A percentile compares a stretch with the other conserved stretches of the same genome.
Conservation (phyloP, 495 filamentous ascomycete species). For the Penicillium subrubescens region DNA sequence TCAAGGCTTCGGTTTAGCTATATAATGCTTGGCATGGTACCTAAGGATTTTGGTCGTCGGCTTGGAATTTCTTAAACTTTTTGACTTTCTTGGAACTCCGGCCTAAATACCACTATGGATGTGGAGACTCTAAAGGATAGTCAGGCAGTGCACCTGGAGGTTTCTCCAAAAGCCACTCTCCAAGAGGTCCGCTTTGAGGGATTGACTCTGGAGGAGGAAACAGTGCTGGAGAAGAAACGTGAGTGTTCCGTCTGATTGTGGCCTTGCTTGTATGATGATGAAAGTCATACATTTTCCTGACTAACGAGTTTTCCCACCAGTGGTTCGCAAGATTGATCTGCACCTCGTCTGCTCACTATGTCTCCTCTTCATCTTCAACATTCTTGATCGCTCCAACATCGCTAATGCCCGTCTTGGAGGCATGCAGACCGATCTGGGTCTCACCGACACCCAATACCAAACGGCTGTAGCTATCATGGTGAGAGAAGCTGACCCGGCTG, state of each 20-base stretch:
- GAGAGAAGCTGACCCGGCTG: background rate
- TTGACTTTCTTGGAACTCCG: background rate
- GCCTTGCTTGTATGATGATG: background rate
- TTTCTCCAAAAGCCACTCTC: background rate
- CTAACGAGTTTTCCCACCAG: background rate
- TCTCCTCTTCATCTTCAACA: slow-evolving; percentile 39
- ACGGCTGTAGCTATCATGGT: background rate
- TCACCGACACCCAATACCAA: background rate
- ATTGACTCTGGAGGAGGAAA: background rate
- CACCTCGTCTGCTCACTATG: slow-evolving; percentile 22
- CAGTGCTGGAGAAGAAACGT: background rate
- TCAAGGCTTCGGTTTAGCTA: no score
- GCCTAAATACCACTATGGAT: background rate
- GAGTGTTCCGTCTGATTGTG: background rate
- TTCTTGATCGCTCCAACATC: slow-evolving; percentile 33
- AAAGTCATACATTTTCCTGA: background rate
- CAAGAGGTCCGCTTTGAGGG: background rate
- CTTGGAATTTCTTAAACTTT: background rate
- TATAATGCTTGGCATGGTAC: background rate
- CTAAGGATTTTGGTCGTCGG: background rate
- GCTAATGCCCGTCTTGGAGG: slow-evolving; percentile 33
- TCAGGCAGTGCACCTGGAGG: background rate
- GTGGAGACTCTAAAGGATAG: background rate
- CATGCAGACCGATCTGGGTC: slow-evolving; percentile 16
- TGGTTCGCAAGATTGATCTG: background rate